Conservation (phyloP, 768 basidiomycete species). For the Tricholoma saponaceum region DNA sequence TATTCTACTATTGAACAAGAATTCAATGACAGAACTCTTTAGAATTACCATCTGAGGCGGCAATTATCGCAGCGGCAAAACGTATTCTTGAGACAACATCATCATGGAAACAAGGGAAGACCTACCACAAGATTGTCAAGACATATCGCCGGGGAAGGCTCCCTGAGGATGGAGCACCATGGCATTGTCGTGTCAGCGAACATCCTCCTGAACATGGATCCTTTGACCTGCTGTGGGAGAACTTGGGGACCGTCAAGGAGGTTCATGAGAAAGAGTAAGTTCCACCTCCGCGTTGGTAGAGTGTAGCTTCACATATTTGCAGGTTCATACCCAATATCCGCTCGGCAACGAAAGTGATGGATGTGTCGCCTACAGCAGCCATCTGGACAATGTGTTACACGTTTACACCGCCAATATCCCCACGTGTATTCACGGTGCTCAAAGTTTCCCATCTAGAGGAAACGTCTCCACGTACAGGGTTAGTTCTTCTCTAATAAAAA, state of each 20-base stretch:
- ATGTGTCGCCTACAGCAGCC: slow-evolving; percentile 55
- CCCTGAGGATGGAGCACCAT: slow-evolving; percentile 52
- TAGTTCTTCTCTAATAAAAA: slow-evolving; percentile 15
- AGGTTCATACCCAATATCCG: slow-evolving; percentile 68
- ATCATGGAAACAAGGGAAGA: slow-evolving; percentile 68
- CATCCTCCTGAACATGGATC: slow-evolving; percentile 63
- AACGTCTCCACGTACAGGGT: slow-evolving; percentile 56
- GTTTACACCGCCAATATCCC: slow-evolving; percentile 65
- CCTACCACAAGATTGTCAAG: slow-evolving; percentile 52
- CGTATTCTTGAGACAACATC: slow-evolving; percentile 52
- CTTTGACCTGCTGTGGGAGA: slow-evolving; percentile 72
- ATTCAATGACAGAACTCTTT: background rate
- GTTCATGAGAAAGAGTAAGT: slow-evolving; percentile 65
- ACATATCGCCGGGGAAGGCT: slow-evolving; percentile 52
- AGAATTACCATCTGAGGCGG: slow-evolving; percentile 44
- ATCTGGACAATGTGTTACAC: slow-evolving; percentile 76
- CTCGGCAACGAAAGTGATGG: slow-evolving; percentile 58
- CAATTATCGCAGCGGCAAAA: slow-evolving; percentile 47
- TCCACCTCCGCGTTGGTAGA: background rate
- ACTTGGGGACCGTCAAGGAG: slow-evolving; percentile 61
- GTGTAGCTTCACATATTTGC: background rate
- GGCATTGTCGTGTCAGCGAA: slow-evolving; percentile 67
- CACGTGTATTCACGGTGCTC: slow-evolving; percentile 72
- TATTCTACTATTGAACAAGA: background rate
- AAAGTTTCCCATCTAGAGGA: slow-evolving; percentile 56